Conservation (phyloP, 1,139 yeast genomes). For the Meyerozyma athensensis region DNA sequence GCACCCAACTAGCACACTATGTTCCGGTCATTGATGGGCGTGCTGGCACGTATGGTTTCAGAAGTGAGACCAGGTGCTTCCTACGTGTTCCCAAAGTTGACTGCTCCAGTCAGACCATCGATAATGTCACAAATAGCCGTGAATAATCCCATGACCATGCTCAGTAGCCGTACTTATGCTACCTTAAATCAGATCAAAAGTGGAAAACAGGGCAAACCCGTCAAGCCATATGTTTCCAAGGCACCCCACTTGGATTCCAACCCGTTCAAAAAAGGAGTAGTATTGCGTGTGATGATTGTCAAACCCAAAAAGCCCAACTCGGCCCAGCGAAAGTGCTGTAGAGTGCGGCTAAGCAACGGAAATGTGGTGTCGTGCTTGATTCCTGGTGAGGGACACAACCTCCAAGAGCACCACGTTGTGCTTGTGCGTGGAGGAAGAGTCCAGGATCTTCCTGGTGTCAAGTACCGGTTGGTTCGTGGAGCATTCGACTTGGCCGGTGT, state of each 20-base stretch:
- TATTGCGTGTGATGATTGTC: slow-evolving; percentile 87
- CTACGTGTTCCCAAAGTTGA: no score
- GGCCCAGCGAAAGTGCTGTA: slow-evolving; percentile 93
- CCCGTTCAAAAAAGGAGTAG: slow-evolving; percentile 91
- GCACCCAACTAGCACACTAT: not conserved
- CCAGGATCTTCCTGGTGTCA: slow-evolving; percentile 98
- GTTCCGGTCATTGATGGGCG: slow-evolving; percentile 1
- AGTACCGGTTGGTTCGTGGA: slow-evolving; percentile 91
- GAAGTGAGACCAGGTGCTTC: not conserved
- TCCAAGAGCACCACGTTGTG: slow-evolving; percentile 96
- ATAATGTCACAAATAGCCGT: no score
- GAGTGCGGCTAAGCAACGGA: slow-evolving; percentile 91
- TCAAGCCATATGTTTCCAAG: slow-evolving; percentile 42
- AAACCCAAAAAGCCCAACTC: slow-evolving; percentile 99
- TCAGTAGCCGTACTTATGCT: slow-evolving; percentile 31
- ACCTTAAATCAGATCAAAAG: slow-evolving; percentile 70
- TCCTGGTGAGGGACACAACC: slow-evolving; percentile 98
- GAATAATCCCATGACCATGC: not conserved
- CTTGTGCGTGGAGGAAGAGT: slow-evolving; percentile 96
- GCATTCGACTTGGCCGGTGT: slow-evolving; percentile 93
- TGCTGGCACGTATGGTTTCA: not conserved
- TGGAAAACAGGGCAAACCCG: slow-evolving; percentile 56
- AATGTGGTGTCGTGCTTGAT: slow-evolving; percentile 86
- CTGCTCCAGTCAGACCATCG: no score
- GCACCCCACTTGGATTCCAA: slow-evolving; percentile 79